phyloP scores from a whole-genome alignment of 164 flowering plant genomes.

The Aristolochia fimbriata region DNA sequence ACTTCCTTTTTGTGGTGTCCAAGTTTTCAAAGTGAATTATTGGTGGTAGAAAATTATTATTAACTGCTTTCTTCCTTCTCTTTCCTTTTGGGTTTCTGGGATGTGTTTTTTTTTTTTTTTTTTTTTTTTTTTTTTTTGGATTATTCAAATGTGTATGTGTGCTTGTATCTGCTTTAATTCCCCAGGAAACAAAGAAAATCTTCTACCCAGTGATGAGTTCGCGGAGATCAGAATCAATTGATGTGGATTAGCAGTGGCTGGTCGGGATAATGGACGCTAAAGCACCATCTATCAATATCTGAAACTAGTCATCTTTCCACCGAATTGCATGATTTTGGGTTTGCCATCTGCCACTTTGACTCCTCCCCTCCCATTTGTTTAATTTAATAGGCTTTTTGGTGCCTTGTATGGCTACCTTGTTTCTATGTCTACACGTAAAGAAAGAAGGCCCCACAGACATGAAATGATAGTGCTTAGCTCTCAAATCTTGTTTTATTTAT shows the following conservation, averaged over 20 bases:
- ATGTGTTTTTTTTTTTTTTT: too few relatives aligned
- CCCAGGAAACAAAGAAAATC: slow-evolving; percentile 4
- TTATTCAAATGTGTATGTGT: not conserved
- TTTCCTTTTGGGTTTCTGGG: too few relatives aligned
- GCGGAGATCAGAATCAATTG: not conserved
- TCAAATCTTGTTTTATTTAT: not conserved
- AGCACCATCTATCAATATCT: slow-evolving; percentile 4
- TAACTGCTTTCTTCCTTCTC: too few relatives aligned
- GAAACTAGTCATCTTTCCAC: slow-evolving; percentile 8
- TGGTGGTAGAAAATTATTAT: not conserved
- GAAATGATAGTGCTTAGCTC: not conserved
- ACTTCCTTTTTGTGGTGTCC: slow-evolving; percentile 1
- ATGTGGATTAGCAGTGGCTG: slow-evolving; percentile 3
- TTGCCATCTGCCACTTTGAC: slow-evolving; percentile 8
- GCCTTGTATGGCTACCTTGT: slow-evolving; percentile 1
- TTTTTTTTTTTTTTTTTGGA: not conserved
- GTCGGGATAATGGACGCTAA: not conserved
- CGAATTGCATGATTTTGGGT: slow-evolving; percentile 8
- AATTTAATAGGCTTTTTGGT: not conserved
- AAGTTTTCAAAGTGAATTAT: slow-evolving; percentile 9
- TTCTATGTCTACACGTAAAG: not conserved
- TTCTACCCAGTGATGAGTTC: slow-evolving; percentile 2
- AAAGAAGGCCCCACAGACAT: not conserved
- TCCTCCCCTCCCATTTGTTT: not conserved
- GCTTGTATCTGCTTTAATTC: slow-evolving; percentile 2